These are phyloP conservation scores for Boletus huronensis DNA, from an alignment of 768 basidiomycete genomes.

Conservation along the genomic window DNA sequence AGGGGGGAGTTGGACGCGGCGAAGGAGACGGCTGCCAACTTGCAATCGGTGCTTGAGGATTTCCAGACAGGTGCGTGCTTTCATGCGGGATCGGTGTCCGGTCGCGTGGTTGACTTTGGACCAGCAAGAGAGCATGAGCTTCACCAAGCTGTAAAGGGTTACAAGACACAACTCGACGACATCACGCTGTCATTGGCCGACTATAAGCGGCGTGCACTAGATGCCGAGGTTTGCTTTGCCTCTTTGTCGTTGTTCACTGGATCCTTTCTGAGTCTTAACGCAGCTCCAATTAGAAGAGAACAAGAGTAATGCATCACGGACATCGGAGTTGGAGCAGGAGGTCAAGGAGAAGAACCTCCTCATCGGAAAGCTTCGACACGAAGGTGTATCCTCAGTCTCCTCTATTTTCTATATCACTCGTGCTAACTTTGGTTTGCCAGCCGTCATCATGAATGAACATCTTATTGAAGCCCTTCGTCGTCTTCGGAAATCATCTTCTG, in stretches of 20 bases:
- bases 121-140: constrained; percentile 89
- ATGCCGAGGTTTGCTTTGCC: constrained; percentile 67
- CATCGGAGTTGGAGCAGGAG: constrained; percentile 79
- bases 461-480: constrained; percentile 96
- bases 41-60: constrained; percentile 92
- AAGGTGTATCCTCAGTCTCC: constrained; percentile 54
- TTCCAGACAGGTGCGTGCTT: constrained; percentile 75
- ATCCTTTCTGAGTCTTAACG: constrained; percentile 2
- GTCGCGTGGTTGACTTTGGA: constrained; percentile 1
- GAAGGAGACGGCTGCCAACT: constrained; percentile 70
- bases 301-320: constrained; percentile 58
- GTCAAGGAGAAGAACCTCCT: constrained; percentile 94
- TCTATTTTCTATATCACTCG: background rate
- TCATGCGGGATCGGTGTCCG: background rate
- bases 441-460: constrained; percentile 96
- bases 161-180: constrained; percentile 68
- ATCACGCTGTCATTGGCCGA: constrained; percentile 80
- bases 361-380: constrained; percentile 93
- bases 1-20: constrained; percentile 59
- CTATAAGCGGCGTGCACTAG: constrained; percentile 82
- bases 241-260: background rate
- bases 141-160: constrained; percentile 77
- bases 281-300: constrained; percentile 77
- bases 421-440: constrained; percentile 38
- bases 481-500: constrained; percentile 76